phyloP scores from a whole-genome alignment of 768 basidiomycete genomes.

The Pluteus cervinus region DNA sequence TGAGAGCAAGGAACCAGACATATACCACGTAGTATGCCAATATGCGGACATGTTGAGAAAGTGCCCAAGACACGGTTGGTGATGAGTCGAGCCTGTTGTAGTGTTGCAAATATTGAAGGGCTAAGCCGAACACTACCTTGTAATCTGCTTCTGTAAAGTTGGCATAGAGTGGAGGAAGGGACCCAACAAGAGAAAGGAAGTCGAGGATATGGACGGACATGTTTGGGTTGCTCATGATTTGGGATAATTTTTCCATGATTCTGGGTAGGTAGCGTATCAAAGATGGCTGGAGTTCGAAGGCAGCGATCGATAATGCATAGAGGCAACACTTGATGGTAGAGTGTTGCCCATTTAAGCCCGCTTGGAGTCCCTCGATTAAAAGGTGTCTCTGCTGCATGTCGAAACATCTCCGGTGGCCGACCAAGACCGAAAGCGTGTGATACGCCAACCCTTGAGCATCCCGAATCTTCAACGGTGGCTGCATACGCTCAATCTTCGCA shows the following conservation, averaged over 20 bases:
- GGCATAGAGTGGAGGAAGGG: constrained; percentile 69
- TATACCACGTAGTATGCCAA: constrained; percentile 90
- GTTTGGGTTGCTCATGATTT: constrained; percentile 90
- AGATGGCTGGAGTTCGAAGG: constrained; percentile 80
- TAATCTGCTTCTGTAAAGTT: constrained; percentile 91
- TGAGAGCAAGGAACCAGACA: constrained; percentile 89
- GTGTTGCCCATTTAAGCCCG: constrained; percentile 62
- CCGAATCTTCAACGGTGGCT: constrained; percentile 54
- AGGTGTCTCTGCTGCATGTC: constrained; percentile 58
- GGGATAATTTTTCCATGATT: constrained; percentile 82
- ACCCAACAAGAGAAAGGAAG: constrained; percentile 83
- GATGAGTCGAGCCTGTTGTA: constrained; percentile 65
- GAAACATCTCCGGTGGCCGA: constrained; percentile 82
- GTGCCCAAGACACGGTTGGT: constrained; percentile 69
- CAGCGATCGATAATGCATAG: constrained; percentile 80
- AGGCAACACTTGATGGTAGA: constrained; percentile 85
- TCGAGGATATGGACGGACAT: constrained; percentile 97
- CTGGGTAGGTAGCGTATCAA: constrained; percentile 74
- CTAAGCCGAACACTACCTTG: constrained; percentile 92
- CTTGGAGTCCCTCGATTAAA: constrained; percentile 68
- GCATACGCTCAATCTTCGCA: constrained; percentile 51
- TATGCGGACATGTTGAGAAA: constrained; percentile 87
- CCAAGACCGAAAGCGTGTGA: constrained; percentile 79
- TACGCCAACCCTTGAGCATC: constrained; percentile 88
- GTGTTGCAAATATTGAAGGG: constrained; percentile 87